Evolutionary conservation across 179 eudicot species (phyloP), one percentile per base, ranked within the genome.

Genomic region (Beta corolliflora): DNA sequence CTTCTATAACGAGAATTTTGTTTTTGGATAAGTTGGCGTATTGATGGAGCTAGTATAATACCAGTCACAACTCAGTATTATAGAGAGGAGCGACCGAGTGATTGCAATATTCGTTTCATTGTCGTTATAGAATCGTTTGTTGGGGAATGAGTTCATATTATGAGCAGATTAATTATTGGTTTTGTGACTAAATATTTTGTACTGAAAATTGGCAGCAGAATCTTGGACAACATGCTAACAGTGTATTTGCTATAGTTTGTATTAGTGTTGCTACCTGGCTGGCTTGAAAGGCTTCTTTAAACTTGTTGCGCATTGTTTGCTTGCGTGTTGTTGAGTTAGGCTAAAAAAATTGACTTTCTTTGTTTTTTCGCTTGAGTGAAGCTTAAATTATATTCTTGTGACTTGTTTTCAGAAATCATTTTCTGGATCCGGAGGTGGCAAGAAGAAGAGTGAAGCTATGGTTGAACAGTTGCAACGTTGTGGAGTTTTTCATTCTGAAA

Each of bases 401-500:
- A 10, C 63, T 64, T 56, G 63, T 16, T 21, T 80, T 84, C 84
- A 94, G 99, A 82, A 90, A 66, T 81, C 84, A 85, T 87, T 87
- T 83, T 81, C 85, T 53, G 92, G 90, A 63, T 80, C 90, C 73
- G 82, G 90, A 64, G 84, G 86, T 70, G 77, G 83, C 63, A 81
- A 86, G 54, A 83, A 73, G 65, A 91, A 72, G 79, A 94, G 86
- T 87, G 88, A 86, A 82, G 86, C 67, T 65, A 86, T 96, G 97
- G 93, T 93, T 83, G 90, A 86, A 65, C 84, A 90, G 53, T 83
- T 96, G 84, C 91, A 81, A 78, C 86, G 85, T 19, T 90, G 86
- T 78, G 97, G 99, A 63, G 87, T 94, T 75, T 86, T 94, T 31
- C 85, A 75, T 7, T 94, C 97, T 23, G 82, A 84, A 64, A 93